Evolutionary conservation across 352 stramenopile species (phyloP), one percentile per base, ranked within the genome.

Genomic region (Pythium myriotylum): DNA sequence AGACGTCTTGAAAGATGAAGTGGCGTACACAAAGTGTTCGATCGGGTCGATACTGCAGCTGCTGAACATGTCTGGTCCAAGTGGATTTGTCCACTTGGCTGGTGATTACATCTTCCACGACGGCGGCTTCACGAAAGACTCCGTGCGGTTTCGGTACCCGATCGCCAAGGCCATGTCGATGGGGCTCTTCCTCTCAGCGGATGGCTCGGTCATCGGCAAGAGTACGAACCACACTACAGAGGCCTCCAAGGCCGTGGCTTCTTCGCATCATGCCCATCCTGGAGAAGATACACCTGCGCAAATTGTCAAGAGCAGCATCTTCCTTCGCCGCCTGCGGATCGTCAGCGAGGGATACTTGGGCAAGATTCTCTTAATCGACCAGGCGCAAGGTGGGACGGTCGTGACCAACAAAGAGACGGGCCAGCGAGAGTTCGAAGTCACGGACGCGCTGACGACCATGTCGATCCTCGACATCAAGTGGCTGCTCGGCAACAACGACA

Each of bases 21-120:
- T 59, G 50, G 10, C 47, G 65, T 4, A 67, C 62, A 71, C 74
- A 12, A 78, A 73, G 33, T 78, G 70, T 13, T 73, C 71, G 10
- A 57, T 85, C 8, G 75, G 75, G 1, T 73, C 66, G 24, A 22
- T 87, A 29, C 50, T 84, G 2, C 69, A 82, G 49, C 67, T 77
- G 53, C 39, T 88, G 40, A 84, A 81, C 39, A 58, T 60, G 50
- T 86, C 73, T 3, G 76, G 78, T 22, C 76, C 76, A 10, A 88
- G 78, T n/a, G 78, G 73, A 10, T 52, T 72, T 13, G 65, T 88
- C 8, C 53, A 65, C 13, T 42, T 85, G 27, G 72, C 73, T 22
- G 74, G 68, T 23, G 78, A 84, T 65, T 82, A 78, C 55, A 47
- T 85, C 19, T 85, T 85, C 23, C 54, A 75, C 16, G 68, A 73